These are phyloP conservation scores for Pochonia chlamydosporia DNA, from an alignment of 2,329 filamentous ascomycete species.

Conservation along the genomic window DNA sequence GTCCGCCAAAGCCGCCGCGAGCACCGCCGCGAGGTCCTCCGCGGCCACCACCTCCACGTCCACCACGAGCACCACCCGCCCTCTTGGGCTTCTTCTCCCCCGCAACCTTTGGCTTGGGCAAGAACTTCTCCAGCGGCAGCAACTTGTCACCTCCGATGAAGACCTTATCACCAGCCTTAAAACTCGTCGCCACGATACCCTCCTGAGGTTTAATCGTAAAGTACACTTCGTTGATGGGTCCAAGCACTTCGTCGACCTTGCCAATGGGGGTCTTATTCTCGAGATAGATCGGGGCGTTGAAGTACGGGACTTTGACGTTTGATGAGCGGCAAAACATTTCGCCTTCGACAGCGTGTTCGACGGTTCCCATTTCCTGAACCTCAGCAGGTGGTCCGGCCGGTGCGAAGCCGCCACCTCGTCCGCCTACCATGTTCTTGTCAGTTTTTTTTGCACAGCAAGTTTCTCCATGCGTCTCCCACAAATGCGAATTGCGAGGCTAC, in stretches of 20 bases:
- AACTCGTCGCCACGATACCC: slow-evolving; percentile 89
- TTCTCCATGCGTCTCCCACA: not conserved
- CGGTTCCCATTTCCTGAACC: slow-evolving; percentile 73
- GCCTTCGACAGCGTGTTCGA: slow-evolving; percentile 91
- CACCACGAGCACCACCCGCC: slow-evolving; percentile 44
- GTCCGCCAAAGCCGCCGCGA: slow-evolving; percentile 31
- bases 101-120: slow-evolving; percentile 81
- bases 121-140: slow-evolving; percentile 89
- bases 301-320: slow-evolving; percentile 95
- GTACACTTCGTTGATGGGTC: slow-evolving; percentile 94
- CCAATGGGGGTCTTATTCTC: slow-evolving; percentile 97
- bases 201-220: slow-evolving; percentile 98
- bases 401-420: slow-evolving; percentile 14
- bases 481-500: no score
- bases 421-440: slow-evolving; percentile 7
- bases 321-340: slow-evolving; percentile 96
- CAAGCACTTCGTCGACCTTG: slow-evolving; percentile 97
- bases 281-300: slow-evolving; percentile 97
- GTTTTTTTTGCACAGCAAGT: not conserved
- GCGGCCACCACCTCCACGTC: slow-evolving; percentile 25
- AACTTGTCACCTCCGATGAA: slow-evolving; percentile 94
- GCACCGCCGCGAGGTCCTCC: slow-evolving; percentile 22
- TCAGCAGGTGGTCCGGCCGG: slow-evolving; percentile 14
- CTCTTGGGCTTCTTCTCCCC: slow-evolving; percentile 60
- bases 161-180: slow-evolving; percentile 96